Evolutionary conservation across 2,329 filamentous ascomycete genomes (phyloP).

Genomic region (Diaporthe citrichinensis): DNA sequence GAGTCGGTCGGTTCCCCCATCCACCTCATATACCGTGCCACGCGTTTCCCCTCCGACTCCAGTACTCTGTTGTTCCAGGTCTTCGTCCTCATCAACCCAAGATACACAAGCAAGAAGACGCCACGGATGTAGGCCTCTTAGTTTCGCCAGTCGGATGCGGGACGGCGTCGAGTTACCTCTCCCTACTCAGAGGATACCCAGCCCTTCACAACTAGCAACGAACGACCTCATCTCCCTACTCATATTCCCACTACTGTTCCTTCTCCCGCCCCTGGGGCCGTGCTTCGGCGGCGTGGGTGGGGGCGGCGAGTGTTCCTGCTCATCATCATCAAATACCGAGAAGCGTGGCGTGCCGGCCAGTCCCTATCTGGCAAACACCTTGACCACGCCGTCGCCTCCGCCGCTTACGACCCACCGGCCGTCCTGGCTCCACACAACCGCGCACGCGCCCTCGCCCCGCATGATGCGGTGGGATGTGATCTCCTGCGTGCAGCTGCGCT

Average conservation of each 20-base stretch:
- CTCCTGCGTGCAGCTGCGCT: conserved; percentile 94
- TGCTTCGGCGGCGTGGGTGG: conserved; percentile 38
- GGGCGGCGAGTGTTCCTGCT: conserved; percentile 8
- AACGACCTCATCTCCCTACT: not conserved
- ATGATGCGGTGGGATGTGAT: conserved; percentile 94
- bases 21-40: not conserved
- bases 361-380: conserved; percentile 80
- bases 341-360: conserved; percentile 9
- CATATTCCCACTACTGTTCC: not conserved
- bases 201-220: not conserved
- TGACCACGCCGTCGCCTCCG: conserved; percentile 95
- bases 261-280: not conserved
- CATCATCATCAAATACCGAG: not conserved
- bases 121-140: too few relatives aligned
- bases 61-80: not conserved
- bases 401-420: conserved; percentile 95
- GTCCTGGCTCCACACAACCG: conserved; percentile 95
- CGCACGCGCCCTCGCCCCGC: conserved; percentile 95
- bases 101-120: conserved; percentile 11
- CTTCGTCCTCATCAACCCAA: not conserved
- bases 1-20: not conserved
- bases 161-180: too few relatives aligned
- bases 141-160: not conserved
- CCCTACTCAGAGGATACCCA: not conserved
- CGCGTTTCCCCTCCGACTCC: not conserved